Conservation (phyloP, 1,284 basidiomycete genomes). For the Ceratobasidium sp. region DNA sequence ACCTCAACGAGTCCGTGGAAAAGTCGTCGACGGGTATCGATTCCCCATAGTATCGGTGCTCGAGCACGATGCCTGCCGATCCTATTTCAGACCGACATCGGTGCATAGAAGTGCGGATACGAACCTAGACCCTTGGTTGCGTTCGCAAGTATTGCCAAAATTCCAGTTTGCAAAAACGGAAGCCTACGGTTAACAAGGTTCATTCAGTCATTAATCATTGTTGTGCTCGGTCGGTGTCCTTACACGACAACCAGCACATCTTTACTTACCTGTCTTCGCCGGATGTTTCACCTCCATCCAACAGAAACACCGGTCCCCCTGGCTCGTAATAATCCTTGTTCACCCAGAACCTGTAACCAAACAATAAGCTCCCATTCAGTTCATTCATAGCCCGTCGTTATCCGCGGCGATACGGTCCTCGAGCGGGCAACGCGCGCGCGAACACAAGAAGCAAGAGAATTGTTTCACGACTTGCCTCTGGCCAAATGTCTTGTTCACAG, state of each 20-base stretch:
- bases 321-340: slow-evolving; percentile 81
- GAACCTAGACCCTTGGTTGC: slow-evolving; percentile 74
- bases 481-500: slow-evolving; percentile 60
- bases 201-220: slow-evolving; percentile 53
- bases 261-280: slow-evolving; percentile 68
- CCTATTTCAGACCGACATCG: not conserved
- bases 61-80: slow-evolving; percentile 74
- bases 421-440: not conserved
- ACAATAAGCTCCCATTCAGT: no score
- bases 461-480: slow-evolving; percentile 62
- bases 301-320: slow-evolving; percentile 77
- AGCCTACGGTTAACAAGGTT: slow-evolving; percentile 43
- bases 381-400: no score
- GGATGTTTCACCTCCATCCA: slow-evolving; percentile 86
- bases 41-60: slow-evolving; percentile 85
- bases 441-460: not conserved
- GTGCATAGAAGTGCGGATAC: slow-evolving; percentile 42
- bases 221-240: slow-evolving; percentile 44
- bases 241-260: not conserved
- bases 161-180: slow-evolving; percentile 50
- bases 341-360: slow-evolving; percentile 71
- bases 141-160: slow-evolving; percentile 59
- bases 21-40: slow-evolving; percentile 75
- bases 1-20: slow-evolving; percentile 79
- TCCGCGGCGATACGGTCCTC: no score